Conservation (phyloP, 2,329 filamentous ascomycete species). For the Calonectria ilicicola region DNA sequence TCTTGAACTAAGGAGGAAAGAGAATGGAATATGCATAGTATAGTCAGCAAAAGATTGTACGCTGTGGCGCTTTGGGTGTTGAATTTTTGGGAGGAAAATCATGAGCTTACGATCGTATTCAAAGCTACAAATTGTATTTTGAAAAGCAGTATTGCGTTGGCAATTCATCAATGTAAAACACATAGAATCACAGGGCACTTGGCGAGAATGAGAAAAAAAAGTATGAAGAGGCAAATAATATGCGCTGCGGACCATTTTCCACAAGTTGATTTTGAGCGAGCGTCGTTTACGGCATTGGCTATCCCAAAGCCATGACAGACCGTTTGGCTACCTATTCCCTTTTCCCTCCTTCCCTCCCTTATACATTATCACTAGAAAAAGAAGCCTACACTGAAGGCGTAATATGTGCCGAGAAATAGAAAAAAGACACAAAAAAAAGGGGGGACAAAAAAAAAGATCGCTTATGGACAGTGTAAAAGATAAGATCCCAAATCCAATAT, state of each 20-base stretch:
- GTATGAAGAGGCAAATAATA: not conserved
- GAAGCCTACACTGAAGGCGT: not conserved
- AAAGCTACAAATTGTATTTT: not conserved
- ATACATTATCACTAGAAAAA: slow-evolving; percentile 23
- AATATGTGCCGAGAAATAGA: slow-evolving; percentile 17
- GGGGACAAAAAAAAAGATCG: not conserved
- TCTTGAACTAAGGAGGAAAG: slow-evolving; percentile 68
- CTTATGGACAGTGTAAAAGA: slow-evolving; percentile 4
- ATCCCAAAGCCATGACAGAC: not conserved
- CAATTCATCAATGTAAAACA: slow-evolving; percentile 1
- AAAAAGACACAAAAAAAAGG: not conserved
- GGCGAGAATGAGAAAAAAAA: not conserved
- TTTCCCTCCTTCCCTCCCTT: slow-evolving; percentile 1
- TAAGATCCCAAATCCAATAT: not conserved
- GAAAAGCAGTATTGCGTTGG: not conserved
- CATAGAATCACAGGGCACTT: not conserved
- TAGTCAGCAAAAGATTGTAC: not conserved
- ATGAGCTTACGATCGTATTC: not conserved
- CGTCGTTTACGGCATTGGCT: slow-evolving; percentile 9
- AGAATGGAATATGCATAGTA: not conserved
- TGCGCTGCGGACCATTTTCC: not conserved
- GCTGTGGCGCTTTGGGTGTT: not conserved
- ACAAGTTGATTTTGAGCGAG: slow-evolving; percentile 8
- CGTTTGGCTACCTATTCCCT: not conserved
- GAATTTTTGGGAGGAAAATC: not conserved